Evolutionary conservation across 164 flowering plant species (phyloP).

Genomic region (Buxus sempervirens): DNA sequence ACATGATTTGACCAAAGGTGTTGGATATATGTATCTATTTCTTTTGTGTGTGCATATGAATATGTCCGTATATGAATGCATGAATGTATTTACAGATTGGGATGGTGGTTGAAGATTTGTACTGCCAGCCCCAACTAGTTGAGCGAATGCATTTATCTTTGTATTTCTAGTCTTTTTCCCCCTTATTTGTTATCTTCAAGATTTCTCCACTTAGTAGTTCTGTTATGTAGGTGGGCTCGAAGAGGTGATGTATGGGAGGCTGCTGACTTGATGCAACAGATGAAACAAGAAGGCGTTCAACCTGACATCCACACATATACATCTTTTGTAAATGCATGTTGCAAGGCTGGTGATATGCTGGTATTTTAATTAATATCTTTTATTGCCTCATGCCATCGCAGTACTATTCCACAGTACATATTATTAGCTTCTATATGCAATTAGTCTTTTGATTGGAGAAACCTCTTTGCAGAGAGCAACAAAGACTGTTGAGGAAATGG

Average conservation of each 20-base stretch:
- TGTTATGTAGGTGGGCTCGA: slow-evolving; percentile 82
- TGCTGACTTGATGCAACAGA: slow-evolving; percentile 90
- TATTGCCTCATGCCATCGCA: too few species aligned
- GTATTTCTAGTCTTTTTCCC: too few species aligned
- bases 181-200: neutral
- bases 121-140: too few species aligned
- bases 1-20: too few species aligned
- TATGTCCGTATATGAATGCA: too few species aligned
- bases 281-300: slow-evolving; percentile 81
- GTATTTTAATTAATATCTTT: slow-evolving; percentile 31
- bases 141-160: neutral
- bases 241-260: slow-evolving; percentile 99
- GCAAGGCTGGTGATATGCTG: slow-evolving; percentile 97
- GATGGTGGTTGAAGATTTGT: too few species aligned
- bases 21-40: too few species aligned
- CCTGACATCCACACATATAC: slow-evolving; percentile 95
- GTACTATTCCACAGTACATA: too few species aligned
- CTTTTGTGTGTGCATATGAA: too few species aligned
- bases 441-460: slow-evolving; percentile 2
- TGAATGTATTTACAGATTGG: neutral
- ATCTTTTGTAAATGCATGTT: slow-evolving; percentile 90
- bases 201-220: neutral
- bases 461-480: slow-evolving; percentile 64
- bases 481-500: slow-evolving; percentile 70
- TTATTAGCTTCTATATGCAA: neutral